Evolutionary conservation across 73 alveolate species (phyloP), one percentile per base, ranked within the genome.

Genomic region (Durusdinium trenchii): DNA sequence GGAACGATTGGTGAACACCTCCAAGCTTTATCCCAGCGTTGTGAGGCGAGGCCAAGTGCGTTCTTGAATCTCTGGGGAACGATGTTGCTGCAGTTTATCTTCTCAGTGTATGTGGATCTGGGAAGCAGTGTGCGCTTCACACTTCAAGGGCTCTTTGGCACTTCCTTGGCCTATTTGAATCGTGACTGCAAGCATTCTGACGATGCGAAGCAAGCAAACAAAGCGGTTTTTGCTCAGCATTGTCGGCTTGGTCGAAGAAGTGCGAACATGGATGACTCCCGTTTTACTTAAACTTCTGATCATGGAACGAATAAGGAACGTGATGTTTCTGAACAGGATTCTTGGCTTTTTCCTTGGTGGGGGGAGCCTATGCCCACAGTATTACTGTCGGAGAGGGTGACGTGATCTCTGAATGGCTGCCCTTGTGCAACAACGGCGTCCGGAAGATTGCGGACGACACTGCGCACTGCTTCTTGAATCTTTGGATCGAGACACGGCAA

Each of bases 21-120:
- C 76, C 32, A 36, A 51, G 51, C 52, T 71, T 71, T 71, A 5
- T 71, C 36, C 30, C 40, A 10, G 7, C 38, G 32, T 71, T 6
- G 48, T 23, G 43, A 84, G 94, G 94, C 98, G 36, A 73, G 82
- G 38, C 98, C 98, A 51, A 91, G 98, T 23, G 98, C 98, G 0
- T 91, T 91, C 32, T 89, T 91, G 98, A 91, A 91, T 28, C 60
- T 91, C 28, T 91, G 98, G 98, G 98, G 98, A 36, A 91, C 98
- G 32, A 91, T 91, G 98, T 45, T 91, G 57, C 98, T 91, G n/a
- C 98, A 91, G 51, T 91, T 91, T 67, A 78, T 91, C 78, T 91
- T 91, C 89, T 91, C 98, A 28, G 98, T 91, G 50, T 69, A 69
- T 38, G 98, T 91, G 52, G 98, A 91, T 89, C 98, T 91, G 35